These are phyloP conservation scores for Akanthomyces muscarius DNA, from an alignment of 2,329 filamentous ascomycete species.

Conservation along the genomic window DNA sequence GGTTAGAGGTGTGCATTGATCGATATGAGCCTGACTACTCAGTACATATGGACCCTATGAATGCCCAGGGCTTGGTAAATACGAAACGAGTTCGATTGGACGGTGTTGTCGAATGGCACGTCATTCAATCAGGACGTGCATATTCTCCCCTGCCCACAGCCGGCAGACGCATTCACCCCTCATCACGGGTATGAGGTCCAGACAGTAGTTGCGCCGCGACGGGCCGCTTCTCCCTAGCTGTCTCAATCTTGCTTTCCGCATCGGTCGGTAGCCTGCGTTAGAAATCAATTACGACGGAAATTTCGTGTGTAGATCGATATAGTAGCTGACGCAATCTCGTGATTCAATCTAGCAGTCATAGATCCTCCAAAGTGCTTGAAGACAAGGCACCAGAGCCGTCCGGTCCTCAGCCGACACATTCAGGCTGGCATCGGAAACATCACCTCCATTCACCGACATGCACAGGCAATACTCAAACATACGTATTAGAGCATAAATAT, in stretches of 20 bases:
- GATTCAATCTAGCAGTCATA: too few relatives aligned
- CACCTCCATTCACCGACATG: not conserved
- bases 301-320: too few relatives aligned
- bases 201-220: too few relatives aligned
- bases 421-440: not conserved
- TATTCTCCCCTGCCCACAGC: not conserved
- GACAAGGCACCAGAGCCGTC: too few relatives aligned
- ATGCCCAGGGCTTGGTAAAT: not conserved
- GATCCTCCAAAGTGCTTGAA: too few relatives aligned
- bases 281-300: too few relatives aligned
- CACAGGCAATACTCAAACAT: not conserved
- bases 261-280: too few relatives aligned
- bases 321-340: too few relatives aligned
- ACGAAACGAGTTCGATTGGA: not conserved
- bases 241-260: too few relatives aligned
- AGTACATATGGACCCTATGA: not conserved
- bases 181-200: not conserved
- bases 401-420: not conserved
- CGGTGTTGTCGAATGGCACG: not conserved
- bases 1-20: not conserved
- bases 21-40: not conserved
- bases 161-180: not conserved
- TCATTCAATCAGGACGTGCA: not conserved
- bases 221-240: too few relatives aligned
- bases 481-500: conserved; percentile 16